Percentiles rank a stretch among this genome's conserved stretches.
Conservation (phyloP, 2,329 filamentous ascomycete genomes). For the Exophiala sp. region DNA sequence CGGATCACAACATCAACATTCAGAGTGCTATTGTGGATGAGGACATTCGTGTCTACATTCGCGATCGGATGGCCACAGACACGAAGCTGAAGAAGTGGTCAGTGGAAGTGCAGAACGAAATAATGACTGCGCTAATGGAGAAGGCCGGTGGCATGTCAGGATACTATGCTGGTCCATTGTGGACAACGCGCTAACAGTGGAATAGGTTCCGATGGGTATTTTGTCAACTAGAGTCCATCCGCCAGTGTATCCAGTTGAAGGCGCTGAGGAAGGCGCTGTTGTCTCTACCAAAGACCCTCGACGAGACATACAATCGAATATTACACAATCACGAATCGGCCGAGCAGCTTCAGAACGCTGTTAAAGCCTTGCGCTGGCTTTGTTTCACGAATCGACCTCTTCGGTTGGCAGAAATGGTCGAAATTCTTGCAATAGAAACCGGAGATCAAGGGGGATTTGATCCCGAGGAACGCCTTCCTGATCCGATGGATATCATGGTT, state of each 20-base stretch:
- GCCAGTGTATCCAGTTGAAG: conserved; percentile 22
- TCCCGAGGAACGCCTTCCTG: conserved; percentile 11
- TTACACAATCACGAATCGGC: conserved; percentile 1
- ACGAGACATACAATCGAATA: conserved; percentile 26
- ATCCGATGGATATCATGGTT: conserved; percentile 20
- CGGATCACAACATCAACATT: conserved; percentile 4
- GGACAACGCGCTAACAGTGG: background rate
- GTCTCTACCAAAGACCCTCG: conserved; percentile 27
- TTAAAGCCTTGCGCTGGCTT: conserved; percentile 11
- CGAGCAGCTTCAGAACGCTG: conserved; percentile 7
- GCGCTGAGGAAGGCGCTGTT: conserved; percentile 21
- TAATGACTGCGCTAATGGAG: conserved; percentile 28
- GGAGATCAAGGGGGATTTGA: conserved; percentile 11
- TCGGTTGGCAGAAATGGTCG: conserved; percentile 7
- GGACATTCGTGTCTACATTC: conserved; percentile 20
- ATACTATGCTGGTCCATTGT: background rate
- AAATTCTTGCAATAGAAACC: conserved; percentile 14
- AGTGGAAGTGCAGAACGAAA: conserved; percentile 8
- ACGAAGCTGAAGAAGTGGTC: conserved; percentile 11
- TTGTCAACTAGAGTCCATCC: conserved; percentile 30
- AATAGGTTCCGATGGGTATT: conserved; percentile 31
- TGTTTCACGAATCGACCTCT: conserved; percentile 11
- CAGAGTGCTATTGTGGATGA: conserved; percentile 11
- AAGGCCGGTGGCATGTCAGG: conserved; percentile 22
- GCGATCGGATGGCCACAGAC: conserved; percentile 13